These are phyloP conservation scores for Herpomyces periplanetae DNA, from an alignment of 2,329 filamentous ascomycete genomes.

Conservation along the genomic window DNA sequence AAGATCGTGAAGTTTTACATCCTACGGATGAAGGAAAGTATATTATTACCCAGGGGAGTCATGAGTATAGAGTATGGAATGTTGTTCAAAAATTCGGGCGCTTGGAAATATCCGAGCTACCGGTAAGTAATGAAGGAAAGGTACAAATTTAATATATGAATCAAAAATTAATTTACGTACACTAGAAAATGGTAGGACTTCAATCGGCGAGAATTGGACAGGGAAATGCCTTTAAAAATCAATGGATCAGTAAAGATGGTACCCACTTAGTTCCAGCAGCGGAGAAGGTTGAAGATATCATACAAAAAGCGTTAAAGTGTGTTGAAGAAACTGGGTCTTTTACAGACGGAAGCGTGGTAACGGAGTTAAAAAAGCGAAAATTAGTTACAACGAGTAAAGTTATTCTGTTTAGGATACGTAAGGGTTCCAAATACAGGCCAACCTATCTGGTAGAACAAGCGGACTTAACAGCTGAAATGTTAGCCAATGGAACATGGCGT, in stretches of 20 bases:
- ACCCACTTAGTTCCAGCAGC: conserved; percentile 16
- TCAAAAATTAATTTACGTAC: conserved; percentile 7
- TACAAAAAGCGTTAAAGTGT: conserved; percentile 28
- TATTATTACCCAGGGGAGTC: conserved; percentile 32
- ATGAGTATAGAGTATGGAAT: conserved; percentile 46
- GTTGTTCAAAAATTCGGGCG: conserved; percentile 28
- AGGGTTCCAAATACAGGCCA: conserved; percentile 54
- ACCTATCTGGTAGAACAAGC: conserved; percentile 77
- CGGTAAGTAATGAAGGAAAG: conserved; percentile 9
- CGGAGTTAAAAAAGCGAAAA: conserved; percentile 69
- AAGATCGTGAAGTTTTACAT: conserved; percentile 34
- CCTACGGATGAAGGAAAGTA: conserved; percentile 34
- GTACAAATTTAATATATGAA: conserved; percentile 9
- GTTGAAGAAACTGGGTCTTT: conserved; percentile 29
- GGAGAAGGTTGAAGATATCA: conserved; percentile 40
- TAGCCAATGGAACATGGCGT: conserved; percentile 57
- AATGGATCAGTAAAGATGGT: conserved; percentile 21
- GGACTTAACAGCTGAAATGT: conserved; percentile 73
- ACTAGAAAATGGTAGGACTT: conserved; percentile 24
- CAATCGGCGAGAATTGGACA: conserved; percentile 52
- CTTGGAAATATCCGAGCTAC: conserved; percentile 32
- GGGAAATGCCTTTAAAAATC: conserved; percentile 54
- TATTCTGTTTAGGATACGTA: conserved; percentile 41
- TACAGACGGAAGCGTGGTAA: conserved; percentile 29
- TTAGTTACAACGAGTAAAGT: conserved; percentile 47